These are phyloP conservation scores for Zygoascus bituminiphila DNA, from an alignment of 805 yeast genomes.

Conservation along the genomic window DNA sequence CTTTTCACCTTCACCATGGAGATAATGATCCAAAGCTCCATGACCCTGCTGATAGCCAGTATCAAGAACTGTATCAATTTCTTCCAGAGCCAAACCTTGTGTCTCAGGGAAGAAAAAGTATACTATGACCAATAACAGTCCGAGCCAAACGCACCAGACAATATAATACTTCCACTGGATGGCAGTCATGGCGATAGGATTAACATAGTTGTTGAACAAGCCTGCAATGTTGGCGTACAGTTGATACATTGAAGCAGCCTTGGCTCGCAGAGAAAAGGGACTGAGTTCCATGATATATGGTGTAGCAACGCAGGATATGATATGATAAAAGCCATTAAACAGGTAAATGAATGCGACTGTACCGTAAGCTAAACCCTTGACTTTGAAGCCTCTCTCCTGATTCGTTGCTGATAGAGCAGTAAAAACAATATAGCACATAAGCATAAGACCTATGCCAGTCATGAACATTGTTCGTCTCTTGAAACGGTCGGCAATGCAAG, in stretches of 20 bases:
- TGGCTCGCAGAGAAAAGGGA: constrained; percentile 32
- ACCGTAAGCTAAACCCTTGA: constrained; percentile 37
- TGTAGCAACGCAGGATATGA: constrained; percentile 11
- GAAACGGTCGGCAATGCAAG: constrained; percentile 8
- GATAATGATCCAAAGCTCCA: not conserved
- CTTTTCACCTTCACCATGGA: not conserved
- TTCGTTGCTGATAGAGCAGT: constrained; percentile 41
- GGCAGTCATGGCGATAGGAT: constrained; percentile 35
- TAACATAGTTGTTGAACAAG: constrained; percentile 30
- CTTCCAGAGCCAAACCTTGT: constrained; percentile 36
- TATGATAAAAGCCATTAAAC: constrained; percentile 13
- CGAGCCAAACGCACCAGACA: constrained; percentile 24
- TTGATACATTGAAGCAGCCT: constrained; percentile 32
- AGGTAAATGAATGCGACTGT: constrained; percentile 46
- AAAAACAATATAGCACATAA: constrained; percentile 28
- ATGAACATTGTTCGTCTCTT: constrained; percentile 15
- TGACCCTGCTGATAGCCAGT: not conserved
- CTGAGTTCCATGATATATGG: constrained; percentile 20
- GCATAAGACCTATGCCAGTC: constrained; percentile 10
- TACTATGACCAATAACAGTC: constrained; percentile 27
- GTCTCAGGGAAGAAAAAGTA: constrained; percentile 37
- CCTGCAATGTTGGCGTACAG: constrained; percentile 16
- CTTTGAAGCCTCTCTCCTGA: constrained; percentile 34
- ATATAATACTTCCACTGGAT: constrained; percentile 39
- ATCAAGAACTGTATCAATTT: constrained; percentile 32